Evolutionary conservation across 1,139 yeast genomes (phyloP).

Genomic region (Hyphopichia fennica): DNA sequence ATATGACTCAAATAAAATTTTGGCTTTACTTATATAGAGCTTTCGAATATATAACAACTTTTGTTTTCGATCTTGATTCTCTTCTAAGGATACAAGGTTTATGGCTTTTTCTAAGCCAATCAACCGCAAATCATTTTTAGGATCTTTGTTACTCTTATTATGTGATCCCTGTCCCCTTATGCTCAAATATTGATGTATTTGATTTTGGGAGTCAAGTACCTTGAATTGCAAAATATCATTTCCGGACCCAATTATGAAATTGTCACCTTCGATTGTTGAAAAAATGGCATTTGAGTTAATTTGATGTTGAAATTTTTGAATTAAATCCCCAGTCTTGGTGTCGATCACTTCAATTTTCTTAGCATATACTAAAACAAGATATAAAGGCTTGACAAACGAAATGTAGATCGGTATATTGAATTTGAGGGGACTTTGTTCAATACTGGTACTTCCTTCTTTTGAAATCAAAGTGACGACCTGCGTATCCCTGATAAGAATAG

Average conservation of each 20-base stretch:
- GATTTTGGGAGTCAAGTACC: constrained; percentile 34
- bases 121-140: constrained; percentile 28
- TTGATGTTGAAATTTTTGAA: constrained; percentile 42
- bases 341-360: constrained; percentile 49
- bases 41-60: constrained; percentile 34
- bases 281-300: constrained; percentile 25
- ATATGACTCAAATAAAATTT: constrained; percentile 34
- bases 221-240: constrained; percentile 31
- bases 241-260: constrained; percentile 26
- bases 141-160: constrained; percentile 22
- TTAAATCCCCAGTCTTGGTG: constrained; percentile 38
- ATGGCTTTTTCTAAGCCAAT: constrained; percentile 41
- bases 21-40: constrained; percentile 32
- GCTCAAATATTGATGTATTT: constrained; percentile 39
- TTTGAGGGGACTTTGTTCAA: constrained; percentile 22
- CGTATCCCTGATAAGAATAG: constrained; percentile 30
- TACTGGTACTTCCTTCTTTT: constrained; percentile 22
- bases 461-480: constrained; percentile 18
- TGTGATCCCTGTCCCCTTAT: constrained; percentile 19
- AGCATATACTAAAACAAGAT: constrained; percentile 39
- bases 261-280: constrained; percentile 13
- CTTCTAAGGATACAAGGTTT: constrained; percentile 23
- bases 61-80: constrained; percentile 16
- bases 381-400: constrained; percentile 43
- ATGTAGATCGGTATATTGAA: constrained; percentile 33